phyloP scores from a whole-genome alignment of 2,329 filamentous ascomycete genomes.

The Neonectria ditissima region DNA sequence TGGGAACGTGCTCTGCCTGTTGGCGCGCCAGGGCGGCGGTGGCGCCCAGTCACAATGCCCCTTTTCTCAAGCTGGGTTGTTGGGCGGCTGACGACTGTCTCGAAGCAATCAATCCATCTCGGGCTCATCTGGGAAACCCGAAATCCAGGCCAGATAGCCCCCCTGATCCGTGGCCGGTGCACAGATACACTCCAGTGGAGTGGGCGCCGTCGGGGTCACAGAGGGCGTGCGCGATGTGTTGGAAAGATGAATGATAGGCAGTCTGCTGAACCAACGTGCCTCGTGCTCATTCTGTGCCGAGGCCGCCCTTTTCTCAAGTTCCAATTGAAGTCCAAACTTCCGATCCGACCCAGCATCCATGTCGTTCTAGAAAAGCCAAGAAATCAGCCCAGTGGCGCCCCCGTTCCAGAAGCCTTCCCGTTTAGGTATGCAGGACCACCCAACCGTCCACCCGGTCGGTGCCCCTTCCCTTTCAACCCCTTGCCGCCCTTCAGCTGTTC shows the following conservation, averaged over 20 bases:
- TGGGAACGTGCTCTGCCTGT: neutral
- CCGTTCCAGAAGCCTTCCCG: conserved; percentile 44
- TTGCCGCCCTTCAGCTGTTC: conserved; percentile 19
- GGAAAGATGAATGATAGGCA: too few species aligned
- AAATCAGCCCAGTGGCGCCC: conserved; percentile 26
- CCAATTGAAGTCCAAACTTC: neutral
- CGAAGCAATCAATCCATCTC: conserved; percentile 5
- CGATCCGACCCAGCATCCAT: conserved; percentile 10
- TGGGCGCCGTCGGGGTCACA: neutral
- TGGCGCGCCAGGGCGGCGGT: neutral
- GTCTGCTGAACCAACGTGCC: neutral
- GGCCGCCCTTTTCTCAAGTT: neutral
- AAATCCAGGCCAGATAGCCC: neutral
- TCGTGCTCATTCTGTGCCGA: conserved; percentile 5
- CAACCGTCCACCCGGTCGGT: conserved; percentile 31
- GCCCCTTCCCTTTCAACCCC: conserved; percentile 8
- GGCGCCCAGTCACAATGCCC: conserved; percentile 4
- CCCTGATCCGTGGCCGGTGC: conserved; percentile 6
- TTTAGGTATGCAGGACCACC: conserved; percentile 26
- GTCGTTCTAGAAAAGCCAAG: conserved; percentile 41
- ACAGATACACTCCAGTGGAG: conserved; percentile 10
- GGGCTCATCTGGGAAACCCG: conserved; percentile 10
- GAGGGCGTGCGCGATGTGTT: conserved; percentile 1
- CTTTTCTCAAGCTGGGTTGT: neutral
- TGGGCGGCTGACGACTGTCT: conserved; percentile 4